Evolutionary conservation across 2,329 filamentous ascomycete species (phyloP).

Genomic region (Diaporthe batatas): DNA sequence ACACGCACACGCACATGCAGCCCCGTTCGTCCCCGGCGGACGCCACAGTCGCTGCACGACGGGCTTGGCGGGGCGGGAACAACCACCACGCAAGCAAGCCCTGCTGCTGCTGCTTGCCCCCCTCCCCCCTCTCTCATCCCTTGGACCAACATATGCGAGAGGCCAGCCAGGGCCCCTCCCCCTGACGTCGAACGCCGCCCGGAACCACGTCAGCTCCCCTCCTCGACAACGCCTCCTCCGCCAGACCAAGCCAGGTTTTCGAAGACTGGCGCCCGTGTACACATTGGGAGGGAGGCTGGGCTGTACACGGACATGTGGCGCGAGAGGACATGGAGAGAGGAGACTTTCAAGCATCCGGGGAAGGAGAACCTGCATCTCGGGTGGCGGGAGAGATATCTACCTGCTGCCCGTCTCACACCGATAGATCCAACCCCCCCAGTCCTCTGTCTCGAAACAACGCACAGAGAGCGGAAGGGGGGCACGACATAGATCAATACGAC

Average conservation of each 20-base stretch:
- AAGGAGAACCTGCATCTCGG: constrained; percentile 7
- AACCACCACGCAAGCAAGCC: background rate
- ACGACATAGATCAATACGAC: background rate
- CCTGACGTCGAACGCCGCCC: constrained; percentile 5
- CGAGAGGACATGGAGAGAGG: background rate
- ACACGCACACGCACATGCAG: constrained; percentile 2
- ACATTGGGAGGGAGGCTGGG: constrained; percentile 24
- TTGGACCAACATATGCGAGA: background rate
- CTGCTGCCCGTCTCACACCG: constrained; percentile 5
- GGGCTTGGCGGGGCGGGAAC: constrained; percentile 27
- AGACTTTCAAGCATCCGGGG: background rate
- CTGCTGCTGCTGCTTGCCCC: background rate
- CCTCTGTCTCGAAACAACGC: background rate
- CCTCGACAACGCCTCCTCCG: background rate
- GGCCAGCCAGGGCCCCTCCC: background rate
- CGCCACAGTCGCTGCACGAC: constrained; percentile 30
- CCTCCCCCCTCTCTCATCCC: background rate
- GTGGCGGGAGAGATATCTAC: background rate
- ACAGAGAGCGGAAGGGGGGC: background rate
- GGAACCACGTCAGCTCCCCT: background rate
- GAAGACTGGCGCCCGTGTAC: background rate
- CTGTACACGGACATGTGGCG: constrained; percentile 9
- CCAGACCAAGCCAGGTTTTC: too few relatives aligned
- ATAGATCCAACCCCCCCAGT: background rate
- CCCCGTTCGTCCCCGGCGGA: background rate